Evolutionary conservation across 495 filamentous ascomycete species (phyloP).

Genomic region (Talaromyces thailandensis): DNA sequence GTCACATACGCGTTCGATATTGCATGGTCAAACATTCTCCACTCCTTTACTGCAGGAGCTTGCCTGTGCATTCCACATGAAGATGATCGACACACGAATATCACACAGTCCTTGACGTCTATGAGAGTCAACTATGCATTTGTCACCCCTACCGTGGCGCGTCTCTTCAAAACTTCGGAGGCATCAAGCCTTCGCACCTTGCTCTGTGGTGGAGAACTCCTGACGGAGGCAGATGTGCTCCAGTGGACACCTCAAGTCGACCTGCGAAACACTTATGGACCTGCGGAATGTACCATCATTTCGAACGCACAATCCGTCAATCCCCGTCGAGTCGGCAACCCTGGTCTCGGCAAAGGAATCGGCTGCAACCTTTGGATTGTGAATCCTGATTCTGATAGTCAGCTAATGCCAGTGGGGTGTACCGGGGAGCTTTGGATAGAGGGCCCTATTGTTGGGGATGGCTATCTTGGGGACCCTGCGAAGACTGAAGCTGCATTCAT

Average conservation of each 20-base stretch:
- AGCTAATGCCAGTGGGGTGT: too few species aligned
- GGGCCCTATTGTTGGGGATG: too few species aligned
- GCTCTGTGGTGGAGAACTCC: conserved; percentile 30
- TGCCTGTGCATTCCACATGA: conserved; percentile 43
- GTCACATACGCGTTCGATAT: conserved; percentile 40
- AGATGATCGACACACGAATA: conserved; percentile 39
- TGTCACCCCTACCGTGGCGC: conserved; percentile 33
- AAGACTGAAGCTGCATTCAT: too few species aligned
- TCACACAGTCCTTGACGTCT: conserved; percentile 37
- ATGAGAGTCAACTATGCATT: conserved; percentile 32
- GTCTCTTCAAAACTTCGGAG: too few species aligned
- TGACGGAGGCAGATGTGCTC: conserved; percentile 22
- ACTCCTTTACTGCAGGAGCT: conserved; percentile 32
- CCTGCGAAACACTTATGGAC: conserved; percentile 30
- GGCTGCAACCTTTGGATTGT: too few species aligned
- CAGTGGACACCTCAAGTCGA: conserved; percentile 25
- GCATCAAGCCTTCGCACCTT: conserved; percentile 28
- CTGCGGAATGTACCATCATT: conserved; percentile 7
- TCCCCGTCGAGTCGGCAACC: not conserved
- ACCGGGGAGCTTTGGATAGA: too few species aligned
- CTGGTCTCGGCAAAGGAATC: not conserved
- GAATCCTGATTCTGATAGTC: too few species aligned
- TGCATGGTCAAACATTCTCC: conserved; percentile 32
- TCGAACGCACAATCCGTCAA: too few species aligned
- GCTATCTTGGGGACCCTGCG: too few species aligned